Conservation (phyloP, 2,329 filamentous ascomycete species). For the Plectosphaerella sp. region DNA sequence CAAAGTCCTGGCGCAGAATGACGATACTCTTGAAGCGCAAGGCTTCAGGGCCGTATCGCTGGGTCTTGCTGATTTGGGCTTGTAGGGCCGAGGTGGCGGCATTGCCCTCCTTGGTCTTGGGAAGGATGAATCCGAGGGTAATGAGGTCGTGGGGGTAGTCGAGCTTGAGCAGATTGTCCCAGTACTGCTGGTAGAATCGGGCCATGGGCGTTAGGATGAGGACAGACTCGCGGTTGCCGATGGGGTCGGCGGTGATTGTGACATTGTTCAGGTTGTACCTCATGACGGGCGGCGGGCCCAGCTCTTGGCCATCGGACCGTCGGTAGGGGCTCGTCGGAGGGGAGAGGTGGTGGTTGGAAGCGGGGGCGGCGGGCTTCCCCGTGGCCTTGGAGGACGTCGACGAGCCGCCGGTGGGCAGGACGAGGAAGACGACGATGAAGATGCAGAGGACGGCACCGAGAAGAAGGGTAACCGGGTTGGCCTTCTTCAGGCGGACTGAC, state of each 20-base stretch:
- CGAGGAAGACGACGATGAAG: constrained; percentile 63
- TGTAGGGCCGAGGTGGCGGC: constrained; percentile 78
- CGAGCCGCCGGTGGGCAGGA: constrained; percentile 46
- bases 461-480: constrained; percentile 70
- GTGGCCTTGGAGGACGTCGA: constrained; percentile 36
- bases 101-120: constrained; percentile 90
- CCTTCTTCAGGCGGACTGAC: constrained; percentile 70
- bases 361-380: constrained; percentile 42
- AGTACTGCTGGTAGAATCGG: constrained; percentile 90
- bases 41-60: constrained; percentile 69
- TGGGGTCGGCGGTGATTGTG: constrained; percentile 72
- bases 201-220: constrained; percentile 91
- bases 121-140: constrained; percentile 91
- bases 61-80: constrained; percentile 78
- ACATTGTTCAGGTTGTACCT: constrained; percentile 96
- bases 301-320: constrained; percentile 34
- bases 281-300: constrained; percentile 74
- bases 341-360: constrained; percentile 37
- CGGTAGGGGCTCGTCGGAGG: constrained; percentile 37
- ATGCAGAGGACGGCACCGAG: constrained; percentile 69
- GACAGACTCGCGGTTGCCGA: constrained; percentile 77
- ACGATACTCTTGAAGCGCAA: constrained; percentile 88
- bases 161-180: constrained; percentile 84
- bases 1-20: constrained; percentile 93
- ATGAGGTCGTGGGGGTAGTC: constrained; percentile 92